Evolutionary conservation across 371 early-diverging fungal species (phyloP).

Genomic region (Zopfochytrium polystomum): DNA sequence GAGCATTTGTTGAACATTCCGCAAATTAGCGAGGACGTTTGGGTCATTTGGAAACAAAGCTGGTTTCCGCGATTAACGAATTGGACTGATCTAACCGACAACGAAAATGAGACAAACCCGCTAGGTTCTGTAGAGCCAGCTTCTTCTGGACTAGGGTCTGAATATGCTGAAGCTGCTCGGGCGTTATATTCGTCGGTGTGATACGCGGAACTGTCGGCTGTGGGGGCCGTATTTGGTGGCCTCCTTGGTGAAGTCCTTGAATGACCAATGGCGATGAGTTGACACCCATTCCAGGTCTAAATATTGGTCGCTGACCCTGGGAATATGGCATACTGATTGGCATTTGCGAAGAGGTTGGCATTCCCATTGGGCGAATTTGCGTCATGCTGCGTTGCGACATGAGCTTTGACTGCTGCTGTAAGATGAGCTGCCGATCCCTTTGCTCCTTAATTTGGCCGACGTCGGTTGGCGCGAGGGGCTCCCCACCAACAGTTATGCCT

Average conservation of each 20-base stretch:
- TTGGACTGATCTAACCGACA: no score
- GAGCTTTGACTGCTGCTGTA: conserved; percentile 42
- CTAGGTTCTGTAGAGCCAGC: neutral
- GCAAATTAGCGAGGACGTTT: neutral
- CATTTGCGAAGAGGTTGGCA: neutral
- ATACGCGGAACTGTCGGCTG: neutral
- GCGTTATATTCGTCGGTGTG: neutral
- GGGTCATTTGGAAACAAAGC: neutral
- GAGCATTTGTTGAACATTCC: neutral
- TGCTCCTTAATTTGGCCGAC: conserved; percentile 67
- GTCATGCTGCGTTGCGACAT: neutral
- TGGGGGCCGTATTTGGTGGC: neutral
- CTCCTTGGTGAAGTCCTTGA: neutral
- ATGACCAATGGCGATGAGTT: neutral
- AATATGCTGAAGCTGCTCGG: neutral
- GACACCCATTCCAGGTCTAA: neutral
- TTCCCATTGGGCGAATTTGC: neutral
- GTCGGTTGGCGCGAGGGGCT: conserved; percentile 64
- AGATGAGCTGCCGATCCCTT: conserved; percentile 67
- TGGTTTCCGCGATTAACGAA: no score
- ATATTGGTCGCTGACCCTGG: neutral
- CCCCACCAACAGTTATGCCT: conserved; percentile 35
- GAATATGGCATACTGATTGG: neutral
- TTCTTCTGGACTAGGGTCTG: neutral
- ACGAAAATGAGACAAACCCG: no score